These are phyloP conservation scores for Apiospora hydei DNA, from an alignment of 2,329 filamentous ascomycete genomes.

Conservation along the genomic window DNA sequence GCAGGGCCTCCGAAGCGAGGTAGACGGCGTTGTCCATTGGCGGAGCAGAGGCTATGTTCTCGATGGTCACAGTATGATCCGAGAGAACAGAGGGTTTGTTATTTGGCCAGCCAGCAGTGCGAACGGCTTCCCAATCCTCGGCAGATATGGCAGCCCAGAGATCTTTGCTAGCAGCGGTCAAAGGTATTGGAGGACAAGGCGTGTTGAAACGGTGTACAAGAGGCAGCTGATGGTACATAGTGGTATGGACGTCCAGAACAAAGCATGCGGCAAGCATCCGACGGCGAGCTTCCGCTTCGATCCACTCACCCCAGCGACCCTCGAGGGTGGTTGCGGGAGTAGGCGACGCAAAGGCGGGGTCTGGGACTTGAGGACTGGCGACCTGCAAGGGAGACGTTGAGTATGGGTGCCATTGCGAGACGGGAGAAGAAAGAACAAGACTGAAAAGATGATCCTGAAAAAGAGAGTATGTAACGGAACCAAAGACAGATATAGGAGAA, in stretches of 20 bases:
- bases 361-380: conserved; percentile 42
- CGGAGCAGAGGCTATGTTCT: conserved; percentile 43
- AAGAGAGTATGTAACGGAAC: conserved; percentile 42
- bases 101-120: conserved; percentile 38
- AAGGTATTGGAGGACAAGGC: conserved; percentile 52
- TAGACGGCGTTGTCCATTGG: conserved; percentile 40
- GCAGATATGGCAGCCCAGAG: conserved; percentile 58
- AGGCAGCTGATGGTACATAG: conserved; percentile 61
- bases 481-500: conserved; percentile 42
- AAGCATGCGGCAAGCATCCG: conserved; percentile 65
- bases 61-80: conserved; percentile 44
- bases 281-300: conserved; percentile 58
- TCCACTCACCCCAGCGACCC: conserved; percentile 59
- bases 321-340: conserved; percentile 35
- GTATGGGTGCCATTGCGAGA: conserved; percentile 41
- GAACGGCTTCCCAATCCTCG: conserved; percentile 53
- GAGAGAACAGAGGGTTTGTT: conserved; percentile 39
- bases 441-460: conserved; percentile 44
- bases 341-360: conserved; percentile 26
- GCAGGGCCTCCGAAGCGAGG: conserved; percentile 38
- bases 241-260: conserved; percentile 62
- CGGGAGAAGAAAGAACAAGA: conserved; percentile 42
- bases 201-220: conserved; percentile 45
- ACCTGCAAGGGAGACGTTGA: conserved; percentile 50
- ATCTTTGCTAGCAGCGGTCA: conserved; percentile 51